A percentile compares a stretch with the other conserved stretches of the same genome.
phyloP scores from a whole-genome alignment of 306 rosid genomes.

The Pachyrhizus erosus region DNA sequence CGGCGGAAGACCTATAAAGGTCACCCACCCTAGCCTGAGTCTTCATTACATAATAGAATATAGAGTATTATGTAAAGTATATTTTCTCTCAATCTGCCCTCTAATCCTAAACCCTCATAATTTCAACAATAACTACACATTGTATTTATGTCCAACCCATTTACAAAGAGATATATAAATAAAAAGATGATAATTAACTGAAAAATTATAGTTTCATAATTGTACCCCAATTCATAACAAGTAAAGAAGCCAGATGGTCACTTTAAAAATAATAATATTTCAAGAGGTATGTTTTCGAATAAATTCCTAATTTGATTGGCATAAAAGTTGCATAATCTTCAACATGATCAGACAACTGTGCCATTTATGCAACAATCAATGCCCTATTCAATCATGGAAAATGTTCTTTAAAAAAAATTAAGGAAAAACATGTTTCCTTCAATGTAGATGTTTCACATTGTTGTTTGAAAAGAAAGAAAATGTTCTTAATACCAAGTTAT shows the following conservation, averaged over 20 bases:
- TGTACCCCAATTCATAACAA: not conserved
- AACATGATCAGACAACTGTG: not conserved
- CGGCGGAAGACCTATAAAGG: too few species aligned
- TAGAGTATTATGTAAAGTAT: too few species aligned
- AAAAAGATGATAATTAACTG: not conserved
- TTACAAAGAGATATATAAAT: conserved; percentile 3
- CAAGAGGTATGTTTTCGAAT: not conserved
- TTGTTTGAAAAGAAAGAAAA: too few species aligned
- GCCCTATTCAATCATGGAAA: too few species aligned
- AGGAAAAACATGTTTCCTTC: too few species aligned
- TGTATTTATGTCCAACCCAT: conserved; percentile 10
- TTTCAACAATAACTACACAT: not conserved
- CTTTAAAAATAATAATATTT: not conserved
- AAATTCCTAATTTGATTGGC: not conserved
- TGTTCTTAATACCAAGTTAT: not conserved
- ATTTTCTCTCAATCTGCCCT: too few species aligned
- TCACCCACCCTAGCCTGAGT: too few species aligned
- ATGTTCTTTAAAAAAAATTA: too few species aligned
- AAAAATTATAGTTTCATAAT: not conserved
- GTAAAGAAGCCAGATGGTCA: not conserved
- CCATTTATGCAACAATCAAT: too few species aligned
- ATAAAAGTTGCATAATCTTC: not conserved
- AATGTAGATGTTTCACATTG: too few species aligned
- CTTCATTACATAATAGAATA: too few species aligned
- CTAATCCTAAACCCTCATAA: too few species aligned